phyloP scores from a whole-genome alignment of 2,329 filamentous ascomycete species.

The Hypoxylon sp. region DNA sequence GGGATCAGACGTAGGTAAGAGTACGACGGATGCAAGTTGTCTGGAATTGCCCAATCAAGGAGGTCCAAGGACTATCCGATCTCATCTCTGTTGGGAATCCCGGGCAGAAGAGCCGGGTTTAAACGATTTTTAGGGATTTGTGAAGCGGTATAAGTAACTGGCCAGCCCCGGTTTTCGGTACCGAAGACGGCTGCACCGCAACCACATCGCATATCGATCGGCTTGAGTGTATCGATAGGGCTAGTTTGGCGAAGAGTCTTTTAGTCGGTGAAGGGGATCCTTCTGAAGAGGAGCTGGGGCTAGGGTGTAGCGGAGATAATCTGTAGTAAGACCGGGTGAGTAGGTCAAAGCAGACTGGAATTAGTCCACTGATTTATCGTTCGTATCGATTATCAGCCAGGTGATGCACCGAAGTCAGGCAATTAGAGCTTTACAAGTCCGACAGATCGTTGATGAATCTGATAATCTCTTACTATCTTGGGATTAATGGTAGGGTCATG shows the following conservation, averaged over 20 bases:
- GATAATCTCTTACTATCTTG: not conserved
- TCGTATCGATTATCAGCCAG: not conserved
- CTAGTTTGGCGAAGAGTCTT: not conserved
- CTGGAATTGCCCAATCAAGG: constrained; percentile 32
- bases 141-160: not conserved
- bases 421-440: not conserved
- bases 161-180: constrained; percentile 25
- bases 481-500: not conserved
- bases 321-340: constrained; percentile 23
- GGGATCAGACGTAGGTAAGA: constrained; percentile 16
- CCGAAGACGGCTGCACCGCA: constrained; percentile 27
- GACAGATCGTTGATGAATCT: not conserved
- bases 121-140: constrained; percentile 10
- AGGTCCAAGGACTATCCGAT: constrained; percentile 15
- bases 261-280: constrained; percentile 32
- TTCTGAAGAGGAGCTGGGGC: constrained; percentile 1
- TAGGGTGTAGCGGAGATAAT: constrained; percentile 4
- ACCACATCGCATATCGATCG: not conserved
- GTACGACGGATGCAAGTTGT: constrained; percentile 9
- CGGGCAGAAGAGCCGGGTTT: constrained; percentile 21
- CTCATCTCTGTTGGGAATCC: constrained; percentile 17
- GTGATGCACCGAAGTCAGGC: not conserved
- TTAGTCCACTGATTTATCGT: constrained; percentile 7
- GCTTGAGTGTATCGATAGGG: not conserved
- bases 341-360: constrained; percentile 8